Evolutionary conservation across 192 early-diverging fungal species (phyloP).

Genomic region (Entophlyctis helioformis): DNA sequence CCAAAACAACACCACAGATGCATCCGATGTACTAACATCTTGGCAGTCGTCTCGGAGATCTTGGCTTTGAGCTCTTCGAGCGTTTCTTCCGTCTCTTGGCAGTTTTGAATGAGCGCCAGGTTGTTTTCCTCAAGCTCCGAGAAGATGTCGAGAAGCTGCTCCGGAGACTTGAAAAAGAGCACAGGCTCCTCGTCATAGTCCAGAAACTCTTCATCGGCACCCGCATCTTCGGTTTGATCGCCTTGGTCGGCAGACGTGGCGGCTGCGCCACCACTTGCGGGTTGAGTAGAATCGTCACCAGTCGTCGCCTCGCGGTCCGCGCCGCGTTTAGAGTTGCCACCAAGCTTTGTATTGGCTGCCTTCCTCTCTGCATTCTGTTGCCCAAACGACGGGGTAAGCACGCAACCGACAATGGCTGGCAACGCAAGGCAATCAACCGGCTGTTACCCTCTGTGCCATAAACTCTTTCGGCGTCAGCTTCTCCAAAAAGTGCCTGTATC

Average conservation of each 20-base stretch:
- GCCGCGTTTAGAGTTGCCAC: too few species aligned
- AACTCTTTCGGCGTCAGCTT: slow-evolving; percentile 45
- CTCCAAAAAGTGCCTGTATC: slow-evolving; percentile 44
- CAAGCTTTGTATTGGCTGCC: too few species aligned
- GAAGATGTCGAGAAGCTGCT: slow-evolving; percentile 45
- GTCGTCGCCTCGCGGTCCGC: too few species aligned
- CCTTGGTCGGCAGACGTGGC: too few species aligned
- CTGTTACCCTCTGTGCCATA: slow-evolving; percentile 19
- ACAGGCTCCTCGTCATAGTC: slow-evolving; percentile 24
- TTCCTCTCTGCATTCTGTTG: slow-evolving; percentile 3
- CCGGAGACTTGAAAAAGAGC: slow-evolving; percentile 36
- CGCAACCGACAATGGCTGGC: too few species aligned
- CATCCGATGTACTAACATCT: slow-evolving; percentile 26
- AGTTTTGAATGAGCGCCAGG: slow-evolving; percentile 44
- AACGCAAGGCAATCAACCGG: too few species aligned
- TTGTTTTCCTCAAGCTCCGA: slow-evolving; percentile 52
- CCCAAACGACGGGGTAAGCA: too few species aligned
- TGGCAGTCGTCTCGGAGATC: slow-evolving; percentile 36
- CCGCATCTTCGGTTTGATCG: slow-evolving; percentile 3
- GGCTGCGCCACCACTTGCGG: too few species aligned
- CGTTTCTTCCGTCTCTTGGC: slow-evolving; percentile 50
- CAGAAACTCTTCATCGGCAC: slow-evolving; percentile 5
- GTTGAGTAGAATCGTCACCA: too few species aligned
- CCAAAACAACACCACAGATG: background rate
- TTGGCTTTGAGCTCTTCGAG: slow-evolving; percentile 39